Evolutionary conservation across 2,329 filamentous ascomycete species (phyloP), one percentile per base, ranked within the genome.

Genomic region (Fonsecaea multimorphosa): DNA sequence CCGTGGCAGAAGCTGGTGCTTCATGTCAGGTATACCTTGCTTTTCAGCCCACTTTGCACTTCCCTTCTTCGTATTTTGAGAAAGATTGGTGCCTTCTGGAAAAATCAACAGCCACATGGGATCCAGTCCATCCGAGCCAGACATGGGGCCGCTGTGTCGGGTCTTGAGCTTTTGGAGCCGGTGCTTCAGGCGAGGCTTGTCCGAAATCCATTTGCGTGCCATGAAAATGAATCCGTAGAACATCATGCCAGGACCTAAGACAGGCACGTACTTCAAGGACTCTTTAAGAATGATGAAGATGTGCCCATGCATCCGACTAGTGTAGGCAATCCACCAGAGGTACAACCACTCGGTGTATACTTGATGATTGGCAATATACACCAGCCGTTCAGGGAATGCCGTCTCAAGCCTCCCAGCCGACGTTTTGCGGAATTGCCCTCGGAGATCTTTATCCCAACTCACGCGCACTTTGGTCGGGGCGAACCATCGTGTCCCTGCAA

Each of bases 321-420:
- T 87, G 71, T 89, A 89, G 1, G 86, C 84, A 53, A 87, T 82
- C 86, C 87, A 89, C 87, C 87, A 89, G 1, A 89, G 79, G 73
- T 89, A 89, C 14, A 89, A 78, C 87, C 87, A 89, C 72, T 89
- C 87, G n/a, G 87, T 89, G 73, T 89, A 89, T 2, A 89, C 82
- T 73, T 89, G 86, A 71, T 89, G 87, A 65, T 89, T 89, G 6
- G 87, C 83, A 75, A 89, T 86, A 72, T 89, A 73, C 8, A 89
- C 83, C 65, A 89, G 76, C 16, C 87, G 81, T 68, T 89, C 83
- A 1, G 86, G 84, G 67, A 89, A 89, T 34, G 82, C 79, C 65
- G 85, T 86, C 68, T 84, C 80, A 52, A 89, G 75, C 61, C 82
- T 81, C 8, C 87, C 87, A 71, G 87, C 85, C 54, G 82, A 78